These are phyloP conservation scores for Clarkia xantiana DNA, from an alignment of 345 rosid species.

Conservation along the genomic window DNA sequence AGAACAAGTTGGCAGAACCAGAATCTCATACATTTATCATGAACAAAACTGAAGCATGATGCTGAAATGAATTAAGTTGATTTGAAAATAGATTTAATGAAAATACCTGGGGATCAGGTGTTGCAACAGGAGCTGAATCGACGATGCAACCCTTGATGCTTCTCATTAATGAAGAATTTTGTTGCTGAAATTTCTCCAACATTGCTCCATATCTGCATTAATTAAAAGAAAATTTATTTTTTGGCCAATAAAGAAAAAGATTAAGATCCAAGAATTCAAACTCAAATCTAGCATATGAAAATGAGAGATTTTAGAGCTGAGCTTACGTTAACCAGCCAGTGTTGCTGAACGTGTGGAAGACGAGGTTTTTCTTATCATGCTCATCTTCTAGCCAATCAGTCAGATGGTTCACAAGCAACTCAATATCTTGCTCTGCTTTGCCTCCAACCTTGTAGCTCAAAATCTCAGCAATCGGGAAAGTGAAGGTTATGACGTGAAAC, in stretches of 20 bases:
- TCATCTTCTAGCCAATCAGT: slow-evolving; percentile 92
- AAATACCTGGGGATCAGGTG: slow-evolving; percentile 93
- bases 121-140: slow-evolving; percentile 97
- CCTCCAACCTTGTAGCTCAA: slow-evolving; percentile 85
- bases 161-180: slow-evolving; percentile 49
- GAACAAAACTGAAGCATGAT: too few relatives aligned
- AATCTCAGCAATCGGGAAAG: slow-evolving; percentile 75
- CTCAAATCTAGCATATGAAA: too few relatives aligned
- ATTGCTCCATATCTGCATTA: slow-evolving; percentile 73
- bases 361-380: slow-evolving; percentile 46
- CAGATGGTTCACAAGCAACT: slow-evolving; percentile 70
- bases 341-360: slow-evolving; percentile 96
- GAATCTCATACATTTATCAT: too few relatives aligned
- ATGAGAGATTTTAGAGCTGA: background rate
- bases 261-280: too few relatives aligned
- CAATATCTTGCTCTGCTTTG: slow-evolving; percentile 72
- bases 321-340: slow-evolving; percentile 96
- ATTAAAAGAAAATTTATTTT: slow-evolving; percentile 6
- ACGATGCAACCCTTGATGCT: slow-evolving; percentile 82
- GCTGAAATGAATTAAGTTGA: too few relatives aligned
- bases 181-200: slow-evolving; percentile 72
- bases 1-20: too few relatives aligned
- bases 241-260: slow-evolving; percentile 2
- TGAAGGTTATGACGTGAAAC: slow-evolving; percentile 83
- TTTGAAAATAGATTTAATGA: too few relatives aligned